phyloP scores from a whole-genome alignment of 768 basidiomycete genomes.

The Suillus paluster region DNA sequence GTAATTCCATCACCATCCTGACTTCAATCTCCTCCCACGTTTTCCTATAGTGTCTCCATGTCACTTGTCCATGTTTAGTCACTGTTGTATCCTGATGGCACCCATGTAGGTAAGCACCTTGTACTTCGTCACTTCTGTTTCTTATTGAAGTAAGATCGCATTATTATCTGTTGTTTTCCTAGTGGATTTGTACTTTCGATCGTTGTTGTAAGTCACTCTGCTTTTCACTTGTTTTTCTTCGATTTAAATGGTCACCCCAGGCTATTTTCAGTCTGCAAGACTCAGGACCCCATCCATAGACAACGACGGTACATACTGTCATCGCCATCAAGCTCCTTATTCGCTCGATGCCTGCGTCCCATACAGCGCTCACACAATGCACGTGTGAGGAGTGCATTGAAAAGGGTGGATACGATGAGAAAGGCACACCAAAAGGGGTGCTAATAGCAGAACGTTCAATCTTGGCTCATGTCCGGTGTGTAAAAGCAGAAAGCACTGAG shows the following conservation, averaged over 20 bases:
- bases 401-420: no score
- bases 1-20: background rate
- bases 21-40: background rate
- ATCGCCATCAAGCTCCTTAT: background rate
- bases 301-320: background rate
- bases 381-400: no score
- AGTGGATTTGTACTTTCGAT: no score
- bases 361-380: no score
- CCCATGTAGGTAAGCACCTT: background rate
- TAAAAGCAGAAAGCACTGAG: no score
- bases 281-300: background rate
- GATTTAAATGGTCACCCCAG: background rate
- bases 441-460: no score
- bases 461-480: no score
- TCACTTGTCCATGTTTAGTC: background rate
- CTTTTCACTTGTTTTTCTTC: background rate
- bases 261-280: background rate
- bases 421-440: no score
- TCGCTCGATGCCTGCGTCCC: background rate
- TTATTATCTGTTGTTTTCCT: no score
- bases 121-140: background rate
- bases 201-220: background rate
- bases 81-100: background rate
- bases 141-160: background rate
- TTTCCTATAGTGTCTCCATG: background rate